Conservation (phyloP, 2,329 filamentous ascomycete genomes). For the Sordariomycetes sp. region DNA sequence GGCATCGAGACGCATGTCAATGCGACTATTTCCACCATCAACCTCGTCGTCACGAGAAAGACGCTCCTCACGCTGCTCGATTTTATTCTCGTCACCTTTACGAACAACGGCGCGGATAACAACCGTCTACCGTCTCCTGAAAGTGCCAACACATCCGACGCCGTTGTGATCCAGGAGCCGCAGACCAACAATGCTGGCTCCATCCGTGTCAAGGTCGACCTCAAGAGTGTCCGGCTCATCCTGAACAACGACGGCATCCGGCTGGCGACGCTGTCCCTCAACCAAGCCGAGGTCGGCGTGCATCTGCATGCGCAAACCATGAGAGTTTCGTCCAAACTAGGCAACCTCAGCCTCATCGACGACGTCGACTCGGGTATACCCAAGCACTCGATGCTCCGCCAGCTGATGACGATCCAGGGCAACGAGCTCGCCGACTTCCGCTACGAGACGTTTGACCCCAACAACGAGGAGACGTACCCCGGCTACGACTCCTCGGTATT, state of each 20-base stretch:
- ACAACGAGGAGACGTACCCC: constrained; percentile 60
- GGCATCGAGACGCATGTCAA: constrained; percentile 90
- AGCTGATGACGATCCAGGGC: constrained; percentile 88
- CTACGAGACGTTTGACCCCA: constrained; percentile 86
- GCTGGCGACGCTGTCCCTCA: constrained; percentile 82
- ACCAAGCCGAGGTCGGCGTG: constrained; percentile 81
- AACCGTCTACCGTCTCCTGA: constrained; percentile 8
- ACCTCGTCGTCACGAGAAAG: constrained; percentile 83
- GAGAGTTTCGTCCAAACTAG: constrained; percentile 75
- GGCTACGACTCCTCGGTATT: constrained; percentile 91
- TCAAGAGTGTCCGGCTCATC: constrained; percentile 88
- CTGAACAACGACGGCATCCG: constrained; percentile 96
- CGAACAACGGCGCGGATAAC: constrained; percentile 33
- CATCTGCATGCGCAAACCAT: constrained; percentile 79
- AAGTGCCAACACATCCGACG: constrained; percentile 23
- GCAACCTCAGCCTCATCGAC: constrained; percentile 78
- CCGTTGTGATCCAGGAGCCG: constrained; percentile 18
- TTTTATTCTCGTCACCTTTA: constrained; percentile 88
- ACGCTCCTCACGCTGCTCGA: constrained; percentile 87
- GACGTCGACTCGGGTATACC: constrained; percentile 87
- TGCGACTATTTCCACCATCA: constrained; percentile 86
- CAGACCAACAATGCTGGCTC: constrained; percentile 42
- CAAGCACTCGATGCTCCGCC: constrained; percentile 65
- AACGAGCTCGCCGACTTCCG: constrained; percentile 93
- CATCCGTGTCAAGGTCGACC: constrained; percentile 82